These are phyloP conservation scores for Fraxinus dipetala DNA, from an alignment of 305 asterid species.

Conservation along the genomic window DNA sequence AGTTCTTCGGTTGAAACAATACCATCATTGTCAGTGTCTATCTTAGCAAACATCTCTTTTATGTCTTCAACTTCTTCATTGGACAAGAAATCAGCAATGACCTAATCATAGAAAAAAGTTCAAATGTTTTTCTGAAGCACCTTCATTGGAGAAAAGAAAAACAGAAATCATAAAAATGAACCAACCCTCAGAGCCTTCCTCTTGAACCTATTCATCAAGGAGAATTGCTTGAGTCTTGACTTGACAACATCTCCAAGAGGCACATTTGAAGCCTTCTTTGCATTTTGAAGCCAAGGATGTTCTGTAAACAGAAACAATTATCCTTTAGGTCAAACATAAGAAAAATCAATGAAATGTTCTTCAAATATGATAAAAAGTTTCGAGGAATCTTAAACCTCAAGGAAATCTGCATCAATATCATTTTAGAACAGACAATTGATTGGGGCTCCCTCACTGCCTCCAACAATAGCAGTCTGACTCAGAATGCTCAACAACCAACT, in stretches of 20 bases:
- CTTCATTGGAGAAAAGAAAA: not conserved
- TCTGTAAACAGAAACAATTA: not conserved
- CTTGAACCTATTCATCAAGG: not conserved
- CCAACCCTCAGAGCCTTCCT: not conserved
- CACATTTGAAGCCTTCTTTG: not conserved
- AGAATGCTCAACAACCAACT: not conserved
- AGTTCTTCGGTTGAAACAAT: not conserved
- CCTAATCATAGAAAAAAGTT: not conserved
- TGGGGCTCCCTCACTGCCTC: not conserved
- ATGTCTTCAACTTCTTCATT: constrained; percentile 21
- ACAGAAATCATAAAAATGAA: not conserved
- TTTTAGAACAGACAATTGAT: not conserved
- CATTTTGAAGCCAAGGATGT: not conserved
- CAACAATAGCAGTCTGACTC: not conserved
- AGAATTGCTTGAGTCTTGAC: not conserved
- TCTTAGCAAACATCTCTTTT: constrained; percentile 58
- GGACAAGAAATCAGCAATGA: not conserved
- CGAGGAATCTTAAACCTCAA: not conserved
- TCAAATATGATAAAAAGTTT: not conserved
- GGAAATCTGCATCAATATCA: not conserved
- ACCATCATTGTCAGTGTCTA: not conserved
- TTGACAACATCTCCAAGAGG: not conserved
- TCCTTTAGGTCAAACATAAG: not conserved
- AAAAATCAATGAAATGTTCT: not conserved
- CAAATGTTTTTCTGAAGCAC: not conserved